Conservation (phyloP, 139 green algal species). For the Limnomonas spitsbergensis region DNA sequence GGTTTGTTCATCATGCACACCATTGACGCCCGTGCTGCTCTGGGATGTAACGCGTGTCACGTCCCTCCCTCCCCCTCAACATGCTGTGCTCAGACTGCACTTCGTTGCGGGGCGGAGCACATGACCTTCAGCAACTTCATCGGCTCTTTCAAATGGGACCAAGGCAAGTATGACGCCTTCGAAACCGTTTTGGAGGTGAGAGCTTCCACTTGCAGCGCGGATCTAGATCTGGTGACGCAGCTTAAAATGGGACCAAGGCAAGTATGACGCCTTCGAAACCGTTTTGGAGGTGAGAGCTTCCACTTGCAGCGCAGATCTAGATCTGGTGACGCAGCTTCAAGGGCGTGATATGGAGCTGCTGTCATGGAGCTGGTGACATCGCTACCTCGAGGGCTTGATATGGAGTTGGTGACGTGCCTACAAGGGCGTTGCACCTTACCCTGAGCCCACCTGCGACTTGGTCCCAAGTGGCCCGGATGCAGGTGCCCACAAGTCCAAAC, state of each 20-base stretch:
- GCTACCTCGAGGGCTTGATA: not conserved
- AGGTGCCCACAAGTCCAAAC: no score
- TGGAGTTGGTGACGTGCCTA: not conserved
- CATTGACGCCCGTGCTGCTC: not conserved
- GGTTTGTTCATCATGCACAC: not conserved
- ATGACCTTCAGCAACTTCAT: conserved; percentile 39
- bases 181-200: conserved; percentile 41
- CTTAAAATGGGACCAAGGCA: conserved; percentile 35
- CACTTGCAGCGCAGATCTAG: not conserved
- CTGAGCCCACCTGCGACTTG: not conserved
- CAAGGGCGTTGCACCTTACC: not conserved
- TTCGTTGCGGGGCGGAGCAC: conserved; percentile 29
- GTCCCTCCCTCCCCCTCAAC: not conserved
- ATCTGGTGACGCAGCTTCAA: conserved; percentile 12
- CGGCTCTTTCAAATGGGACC: conserved; percentile 33
- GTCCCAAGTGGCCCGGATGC: not conserved
- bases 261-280: conserved; percentile 44
- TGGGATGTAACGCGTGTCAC: not conserved
- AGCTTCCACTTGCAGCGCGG: no score
- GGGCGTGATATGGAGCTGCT: not conserved
- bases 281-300: conserved; percentile 38
- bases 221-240: not conserved
- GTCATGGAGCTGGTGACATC: not conserved
- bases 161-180: conserved; percentile 43
- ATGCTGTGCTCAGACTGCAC: not conserved